Evolutionary conservation across 2,329 filamentous ascomycete genomes (phyloP).

Genomic region (Leptographium lundbergii): DNA sequence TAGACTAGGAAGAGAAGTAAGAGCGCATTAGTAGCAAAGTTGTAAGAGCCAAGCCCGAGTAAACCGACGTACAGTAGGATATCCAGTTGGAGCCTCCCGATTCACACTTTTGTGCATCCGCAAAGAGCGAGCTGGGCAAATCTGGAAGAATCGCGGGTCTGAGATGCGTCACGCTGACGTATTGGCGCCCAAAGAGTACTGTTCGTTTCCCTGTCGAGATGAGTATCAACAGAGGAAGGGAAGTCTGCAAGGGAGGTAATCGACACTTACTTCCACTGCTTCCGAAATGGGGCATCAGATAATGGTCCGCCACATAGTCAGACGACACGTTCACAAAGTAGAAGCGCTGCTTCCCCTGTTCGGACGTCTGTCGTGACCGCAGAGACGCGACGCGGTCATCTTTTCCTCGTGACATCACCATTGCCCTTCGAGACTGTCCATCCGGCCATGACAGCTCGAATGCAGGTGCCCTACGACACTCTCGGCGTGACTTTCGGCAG

Average conservation of each 20-base stretch:
- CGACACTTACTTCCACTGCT: neutral
- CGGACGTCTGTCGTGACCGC: neutral
- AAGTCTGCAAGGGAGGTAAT: neutral
- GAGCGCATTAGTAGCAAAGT: neutral
- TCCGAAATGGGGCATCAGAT: neutral
- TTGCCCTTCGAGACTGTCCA: constrained; percentile 1
- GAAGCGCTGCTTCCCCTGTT: neutral
- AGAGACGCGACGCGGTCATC: neutral
- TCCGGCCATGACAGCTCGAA: constrained; percentile 9
- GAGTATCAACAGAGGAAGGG: neutral
- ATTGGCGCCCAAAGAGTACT: neutral
- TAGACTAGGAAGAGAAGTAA: constrained; percentile 2
- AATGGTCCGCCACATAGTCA: neutral
- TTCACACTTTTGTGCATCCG: neutral
- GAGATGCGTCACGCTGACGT: neutral
- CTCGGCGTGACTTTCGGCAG: constrained; percentile 4
- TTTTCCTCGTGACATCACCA: neutral
- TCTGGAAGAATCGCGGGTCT: neutral
- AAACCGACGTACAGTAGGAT: constrained; percentile 6
- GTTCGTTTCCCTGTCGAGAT: neutral
- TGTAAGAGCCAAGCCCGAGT: no score
- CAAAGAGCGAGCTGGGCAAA: neutral
- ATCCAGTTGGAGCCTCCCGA: neutral
- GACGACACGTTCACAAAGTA: neutral
- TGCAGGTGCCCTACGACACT: constrained; percentile 1